Base-by-base conservation (phyloP, 2,329 filamentous ascomycete genomes). In the Aureobasidium vineae region DNA sequence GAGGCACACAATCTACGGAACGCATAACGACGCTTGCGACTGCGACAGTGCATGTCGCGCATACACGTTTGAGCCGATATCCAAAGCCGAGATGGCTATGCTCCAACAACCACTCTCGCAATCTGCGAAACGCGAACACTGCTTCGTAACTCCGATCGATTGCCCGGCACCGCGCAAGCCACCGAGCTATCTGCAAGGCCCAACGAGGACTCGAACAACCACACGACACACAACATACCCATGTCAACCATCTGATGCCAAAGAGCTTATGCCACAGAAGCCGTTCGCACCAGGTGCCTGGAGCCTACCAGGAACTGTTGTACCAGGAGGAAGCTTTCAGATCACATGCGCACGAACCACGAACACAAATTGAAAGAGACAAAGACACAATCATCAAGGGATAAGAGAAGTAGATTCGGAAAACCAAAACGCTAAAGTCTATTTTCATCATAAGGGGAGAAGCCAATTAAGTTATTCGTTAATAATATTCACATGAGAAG, bases 401-500 rank as follows among this genome's bases (percentile, higher is more conserved):
- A 23, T 5, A 28, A 56, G 53, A 56, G 23, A 56, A 28, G 36
- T 40, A 23, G 21, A 56, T 26, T 56, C 11, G 5, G 31, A 47
- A 41, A 41, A 4, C 15, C 16, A 31, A 50, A 47, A 49, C 57
- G 57, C 57, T 28, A 52, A 50, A 36, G 31, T 63, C 59, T 63
- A 63, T 52, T 19, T 40, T 38, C n/a, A 23, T 63, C 36, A 50
- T 63, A n/a, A 63, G 15, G 41, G 21, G 43, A 41, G 33, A 16
- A 63, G 21, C 33, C 21, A 21, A 50, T 50, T 41, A 63, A 52
- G 40, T 50, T 23, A 21, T 52, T 52, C 59, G 59, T 61, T 63
- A 43, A 64, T 53, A 43, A 54, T 54, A 54, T 43, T 54, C 40
- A 43, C 61, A 54, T 54, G 36, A 64, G 28, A 64, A 54, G 49